These are phyloP conservation scores for Lachnellula hyalina DNA, from an alignment of 2,329 filamentous ascomycete genomes.

Conservation along the genomic window DNA sequence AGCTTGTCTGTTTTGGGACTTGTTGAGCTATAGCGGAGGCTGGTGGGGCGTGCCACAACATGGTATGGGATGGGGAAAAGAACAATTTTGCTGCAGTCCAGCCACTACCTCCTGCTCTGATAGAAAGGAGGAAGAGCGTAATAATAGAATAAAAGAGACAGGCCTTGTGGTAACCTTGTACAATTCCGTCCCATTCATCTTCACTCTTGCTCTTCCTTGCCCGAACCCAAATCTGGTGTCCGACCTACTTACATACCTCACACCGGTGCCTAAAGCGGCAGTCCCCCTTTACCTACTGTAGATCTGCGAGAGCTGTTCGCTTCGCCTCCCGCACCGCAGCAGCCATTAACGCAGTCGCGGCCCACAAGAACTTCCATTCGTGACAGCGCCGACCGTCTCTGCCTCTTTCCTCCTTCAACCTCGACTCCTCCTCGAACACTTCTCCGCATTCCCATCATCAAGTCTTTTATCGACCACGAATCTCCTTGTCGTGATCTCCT, in stretches of 20 bases:
- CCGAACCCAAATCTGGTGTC: no score
- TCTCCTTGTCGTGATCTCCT: constrained; percentile 26
- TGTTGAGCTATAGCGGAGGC: not conserved
- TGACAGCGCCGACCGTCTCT: constrained; percentile 17
- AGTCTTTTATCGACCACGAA: constrained; percentile 25
- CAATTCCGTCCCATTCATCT: not conserved
- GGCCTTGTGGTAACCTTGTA: no score
- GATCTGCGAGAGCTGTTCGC: constrained; percentile 8
- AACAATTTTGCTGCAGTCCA: not conserved
- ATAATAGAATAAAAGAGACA: no score
- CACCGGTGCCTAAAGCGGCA: constrained; percentile 3
- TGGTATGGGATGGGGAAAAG: not conserved
- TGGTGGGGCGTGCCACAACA: not conserved
- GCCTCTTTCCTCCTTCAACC: constrained; percentile 13
- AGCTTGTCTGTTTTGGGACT: constrained; percentile 2
- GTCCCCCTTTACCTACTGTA: not conserved
- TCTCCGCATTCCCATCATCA: constrained; percentile 14
- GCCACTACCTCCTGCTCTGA: no score
- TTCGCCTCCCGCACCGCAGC: constrained; percentile 24
- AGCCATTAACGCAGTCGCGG: constrained; percentile 21
- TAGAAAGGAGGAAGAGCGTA: not conserved
- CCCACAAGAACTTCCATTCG: constrained; percentile 19
- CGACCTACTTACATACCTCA: no score
- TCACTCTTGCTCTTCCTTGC: not conserved
- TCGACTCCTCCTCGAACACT: constrained; percentile 14